phyloP scores from a whole-genome alignment of 768 basidiomycete genomes.

The Macrolepiota dolichaula region DNA sequence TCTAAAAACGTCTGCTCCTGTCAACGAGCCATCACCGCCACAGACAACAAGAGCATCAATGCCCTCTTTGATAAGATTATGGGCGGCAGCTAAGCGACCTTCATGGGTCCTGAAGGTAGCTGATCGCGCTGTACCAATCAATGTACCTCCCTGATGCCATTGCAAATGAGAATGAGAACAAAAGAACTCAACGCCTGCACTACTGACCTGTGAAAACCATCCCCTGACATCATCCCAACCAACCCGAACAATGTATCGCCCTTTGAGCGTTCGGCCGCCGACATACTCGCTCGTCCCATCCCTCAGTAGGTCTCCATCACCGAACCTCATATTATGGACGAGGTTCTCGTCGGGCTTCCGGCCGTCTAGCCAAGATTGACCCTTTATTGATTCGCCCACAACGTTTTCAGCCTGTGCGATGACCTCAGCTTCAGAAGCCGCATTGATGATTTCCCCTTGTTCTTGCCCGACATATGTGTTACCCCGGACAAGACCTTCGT shows the following conservation, averaged over 20 bases:
- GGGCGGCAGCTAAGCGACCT: conserved; percentile 84
- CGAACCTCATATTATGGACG: conserved; percentile 76
- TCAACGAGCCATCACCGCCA: conserved; percentile 95
- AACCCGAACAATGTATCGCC: conserved; percentile 89
- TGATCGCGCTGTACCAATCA: conserved; percentile 92
- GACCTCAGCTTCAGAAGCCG: conserved; percentile 13
- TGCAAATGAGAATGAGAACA: not conserved
- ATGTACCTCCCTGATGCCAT: conserved; percentile 82
- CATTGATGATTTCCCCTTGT: conserved; percentile 17
- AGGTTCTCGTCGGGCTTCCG: conserved; percentile 36
- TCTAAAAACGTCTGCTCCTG: conserved; percentile 92
- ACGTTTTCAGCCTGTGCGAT: conserved; percentile 20
- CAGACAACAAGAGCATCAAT: conserved; percentile 97
- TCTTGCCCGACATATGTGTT: conserved; percentile 45
- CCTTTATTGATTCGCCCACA: conserved; percentile 14
- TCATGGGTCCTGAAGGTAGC: conserved; percentile 80
- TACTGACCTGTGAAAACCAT: conserved; percentile 83
- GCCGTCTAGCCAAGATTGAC: conserved; percentile 12
- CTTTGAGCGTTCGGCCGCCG: conserved; percentile 74
- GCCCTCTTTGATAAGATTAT: conserved; percentile 92
- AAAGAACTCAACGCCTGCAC: not conserved
- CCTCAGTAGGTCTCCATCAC: conserved; percentile 71
- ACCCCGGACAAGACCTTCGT: conserved; percentile 96
- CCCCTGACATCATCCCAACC: conserved; percentile 98
- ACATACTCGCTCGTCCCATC: conserved; percentile 80